A percentile compares a stretch with the other conserved stretches of the same genome.
Conservation (phyloP, 2,329 filamentous ascomycete genomes). For the Scedosporium apiospermum region DNA sequence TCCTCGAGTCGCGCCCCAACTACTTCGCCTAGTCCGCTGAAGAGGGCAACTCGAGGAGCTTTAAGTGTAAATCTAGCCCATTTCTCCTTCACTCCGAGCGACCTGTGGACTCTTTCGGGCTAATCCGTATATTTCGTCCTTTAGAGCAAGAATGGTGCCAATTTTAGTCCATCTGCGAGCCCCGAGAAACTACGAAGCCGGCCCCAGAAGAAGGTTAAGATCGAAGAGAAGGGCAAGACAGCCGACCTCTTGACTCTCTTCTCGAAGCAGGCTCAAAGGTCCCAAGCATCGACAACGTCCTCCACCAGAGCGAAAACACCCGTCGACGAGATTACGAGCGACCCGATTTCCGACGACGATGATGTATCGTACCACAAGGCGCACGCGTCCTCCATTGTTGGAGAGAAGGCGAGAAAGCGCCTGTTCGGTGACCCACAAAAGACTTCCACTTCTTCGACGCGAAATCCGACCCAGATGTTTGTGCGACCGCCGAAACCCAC, state of each 20-base stretch:
- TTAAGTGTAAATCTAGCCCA: not conserved
- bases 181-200: slow-evolving; percentile 31
- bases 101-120: not conserved
- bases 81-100: no score
- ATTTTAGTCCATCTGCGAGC: slow-evolving; percentile 32
- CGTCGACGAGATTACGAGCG: slow-evolving; percentile 41
- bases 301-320: slow-evolving; percentile 11
- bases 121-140: not conserved
- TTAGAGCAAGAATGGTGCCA: slow-evolving; percentile 6
- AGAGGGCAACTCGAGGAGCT: slow-evolving; percentile 12
- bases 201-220: slow-evolving; percentile 31
- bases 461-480: slow-evolving; percentile 40
- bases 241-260: slow-evolving; percentile 51
- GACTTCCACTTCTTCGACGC: slow-evolving; percentile 12
- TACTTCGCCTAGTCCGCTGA: slow-evolving; percentile 32
- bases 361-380: slow-evolving; percentile 42
- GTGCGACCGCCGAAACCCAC: slow-evolving; percentile 30
- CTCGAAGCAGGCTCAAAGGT: slow-evolving; percentile 48
- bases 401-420: slow-evolving; percentile 45
- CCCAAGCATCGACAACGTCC: slow-evolving; percentile 15
- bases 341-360: slow-evolving; percentile 53
- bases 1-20: slow-evolving; percentile 20
- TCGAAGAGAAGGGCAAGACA: slow-evolving; percentile 41
- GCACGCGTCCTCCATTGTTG: slow-evolving; percentile 43
- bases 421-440: slow-evolving; percentile 25